Percentiles rank a stretch among this genome's conserved stretches.
Conservation (phyloP, 495 filamentous ascomycete species). For the Lineolata rhizophorae region DNA sequence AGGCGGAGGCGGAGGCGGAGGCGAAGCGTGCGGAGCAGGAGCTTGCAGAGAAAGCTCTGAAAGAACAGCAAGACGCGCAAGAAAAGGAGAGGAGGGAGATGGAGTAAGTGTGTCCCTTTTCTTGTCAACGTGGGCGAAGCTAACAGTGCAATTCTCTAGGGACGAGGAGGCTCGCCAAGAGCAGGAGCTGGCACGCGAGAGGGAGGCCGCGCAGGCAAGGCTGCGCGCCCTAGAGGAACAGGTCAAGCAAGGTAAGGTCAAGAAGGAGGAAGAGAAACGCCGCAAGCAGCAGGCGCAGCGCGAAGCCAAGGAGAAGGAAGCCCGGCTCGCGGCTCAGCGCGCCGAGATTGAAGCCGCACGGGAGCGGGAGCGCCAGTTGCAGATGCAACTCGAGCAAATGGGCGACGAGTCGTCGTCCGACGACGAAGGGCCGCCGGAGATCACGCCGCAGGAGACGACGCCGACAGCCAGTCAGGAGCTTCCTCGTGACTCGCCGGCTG, state of each 20-base stretch:
- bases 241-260: conserved; percentile 83
- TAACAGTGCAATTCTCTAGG: conserved; percentile 25
- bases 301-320: conserved; percentile 77
- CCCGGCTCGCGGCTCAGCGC: conserved; percentile 59
- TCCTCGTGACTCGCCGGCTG: too few species aligned
- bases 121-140: not conserved
- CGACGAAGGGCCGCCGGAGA: conserved; percentile 63
- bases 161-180: conserved; percentile 54
- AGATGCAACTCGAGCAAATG: conserved; percentile 65
- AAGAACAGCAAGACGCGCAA: conserved; percentile 58
- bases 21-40: conserved; percentile 22
- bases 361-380: conserved; percentile 70
- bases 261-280: conserved; percentile 87
- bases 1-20: conserved; percentile 22
- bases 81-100: conserved; percentile 49
- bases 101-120: conserved; percentile 56
- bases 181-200: conserved; percentile 55
- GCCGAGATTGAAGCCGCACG: conserved; percentile 82
- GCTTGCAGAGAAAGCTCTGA: conserved; percentile 28
- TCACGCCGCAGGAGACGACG: conserved; percentile 65
- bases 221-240: conserved; percentile 81
- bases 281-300: conserved; percentile 71
- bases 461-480: conserved; percentile 46
- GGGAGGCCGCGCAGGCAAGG: conserved; percentile 59
- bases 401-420: conserved; percentile 64